These are phyloP conservation scores for Penicillium flavigenum DNA, from an alignment of 495 filamentous ascomycete species.

Conservation along the genomic window DNA sequence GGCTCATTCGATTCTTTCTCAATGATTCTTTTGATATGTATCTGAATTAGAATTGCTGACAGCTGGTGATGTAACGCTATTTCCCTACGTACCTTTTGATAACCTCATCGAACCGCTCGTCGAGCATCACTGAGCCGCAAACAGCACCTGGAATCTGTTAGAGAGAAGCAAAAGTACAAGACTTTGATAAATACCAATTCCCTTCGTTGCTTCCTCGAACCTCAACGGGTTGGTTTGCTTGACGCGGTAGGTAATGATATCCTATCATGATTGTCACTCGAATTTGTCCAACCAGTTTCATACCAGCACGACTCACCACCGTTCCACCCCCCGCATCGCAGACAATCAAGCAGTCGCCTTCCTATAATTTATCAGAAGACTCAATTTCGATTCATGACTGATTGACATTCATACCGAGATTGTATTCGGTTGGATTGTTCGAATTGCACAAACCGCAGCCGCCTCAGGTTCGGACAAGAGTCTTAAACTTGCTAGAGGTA, in stretches of 20 bases:
- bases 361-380: conserved; percentile 21
- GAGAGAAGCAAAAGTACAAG: not conserved
- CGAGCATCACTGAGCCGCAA: conserved; percentile 59
- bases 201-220: conserved; percentile 23
- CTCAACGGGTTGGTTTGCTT: conserved; percentile 13
- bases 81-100: conserved; percentile 26
- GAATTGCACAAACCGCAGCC: conserved; percentile 54
- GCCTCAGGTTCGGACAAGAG: conserved; percentile 64
- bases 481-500: conserved; percentile 37
- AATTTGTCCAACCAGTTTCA: not conserved
- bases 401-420: conserved; percentile 18
- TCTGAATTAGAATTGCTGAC: too few relatives aligned
- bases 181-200: conserved; percentile 21
- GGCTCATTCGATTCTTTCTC: conserved; percentile 16
- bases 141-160: conserved; percentile 38
- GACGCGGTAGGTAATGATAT: conserved; percentile 43
- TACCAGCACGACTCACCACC: conserved; percentile 40
- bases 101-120: conserved; percentile 46
- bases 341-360: conserved; percentile 49
- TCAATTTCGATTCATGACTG: not conserved
- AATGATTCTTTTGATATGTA: conserved; percentile 31
- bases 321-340: conserved; percentile 63
- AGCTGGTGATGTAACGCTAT: too few relatives aligned
- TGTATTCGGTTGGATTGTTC: conserved; percentile 30
- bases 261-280: conserved; percentile 29